Percentiles rank a stretch among this genome's conserved stretches.
These are phyloP conservation scores for Paramecium bursaria DNA, from an alignment of 73 alveolate species.

Conservation along the genomic window DNA sequence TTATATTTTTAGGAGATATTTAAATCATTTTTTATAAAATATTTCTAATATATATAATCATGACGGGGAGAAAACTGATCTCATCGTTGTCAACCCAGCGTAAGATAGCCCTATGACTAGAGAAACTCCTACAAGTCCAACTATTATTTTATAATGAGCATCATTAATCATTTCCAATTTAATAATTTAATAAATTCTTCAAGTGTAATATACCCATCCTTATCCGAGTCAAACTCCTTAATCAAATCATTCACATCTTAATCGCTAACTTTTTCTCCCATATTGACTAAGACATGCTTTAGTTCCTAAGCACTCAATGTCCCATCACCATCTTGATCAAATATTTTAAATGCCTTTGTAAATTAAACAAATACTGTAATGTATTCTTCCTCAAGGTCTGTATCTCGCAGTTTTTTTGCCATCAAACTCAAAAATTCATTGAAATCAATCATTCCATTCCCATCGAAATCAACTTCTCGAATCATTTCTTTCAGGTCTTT, in stretches of 20 bases:
- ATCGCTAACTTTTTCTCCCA: conserved; percentile 88
- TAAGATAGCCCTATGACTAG: too few species aligned
- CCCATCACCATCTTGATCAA: conserved; percentile 97
- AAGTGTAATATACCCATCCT: conserved; percentile 90
- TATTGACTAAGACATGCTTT: conserved; percentile 88
- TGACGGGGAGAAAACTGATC: too few species aligned
- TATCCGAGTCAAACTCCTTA: conserved; percentile 94
- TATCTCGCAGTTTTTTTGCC: conserved; percentile 98
- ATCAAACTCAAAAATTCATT: conserved; percentile 96
- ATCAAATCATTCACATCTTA: conserved; percentile 96
- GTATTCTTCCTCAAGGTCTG: conserved; percentile 98
- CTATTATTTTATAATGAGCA: too few species aligned
- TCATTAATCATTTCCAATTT: conserved; percentile 59
- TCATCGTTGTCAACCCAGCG: too few species aligned
- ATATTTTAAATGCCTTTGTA: conserved; percentile 99
- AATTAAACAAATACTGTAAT: too few species aligned
- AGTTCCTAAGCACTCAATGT: conserved; percentile 86
- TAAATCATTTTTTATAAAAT: too few species aligned
- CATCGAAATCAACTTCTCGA: conserved; percentile 97
- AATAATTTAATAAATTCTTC: conserved; percentile 83
- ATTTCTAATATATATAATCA: too few species aligned
- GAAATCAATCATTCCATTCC: conserved; percentile 97
- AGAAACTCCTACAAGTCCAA: too few species aligned
- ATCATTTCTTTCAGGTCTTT: conserved; percentile 91
- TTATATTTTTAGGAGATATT: too few species aligned